phyloP scores from a whole-genome alignment of 1,284 basidiomycete species.

The Microbotryum lychnidis-dioicae region DNA sequence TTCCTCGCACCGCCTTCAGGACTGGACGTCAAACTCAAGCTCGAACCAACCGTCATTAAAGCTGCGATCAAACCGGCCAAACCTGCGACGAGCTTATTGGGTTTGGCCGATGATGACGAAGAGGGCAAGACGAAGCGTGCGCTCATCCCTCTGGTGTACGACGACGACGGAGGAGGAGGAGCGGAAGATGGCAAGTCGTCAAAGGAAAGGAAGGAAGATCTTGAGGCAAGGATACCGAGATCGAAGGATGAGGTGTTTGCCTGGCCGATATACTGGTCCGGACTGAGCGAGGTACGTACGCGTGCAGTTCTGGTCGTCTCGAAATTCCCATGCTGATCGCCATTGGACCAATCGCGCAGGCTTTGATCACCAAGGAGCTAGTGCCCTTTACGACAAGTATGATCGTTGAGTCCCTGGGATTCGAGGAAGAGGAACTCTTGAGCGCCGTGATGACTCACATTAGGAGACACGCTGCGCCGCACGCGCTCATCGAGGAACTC shows the following conservation, averaged over 20 bases:
- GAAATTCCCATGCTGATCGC: background rate
- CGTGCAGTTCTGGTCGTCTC: background rate
- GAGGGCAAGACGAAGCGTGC: conserved; percentile 35
- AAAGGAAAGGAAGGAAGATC: conserved; percentile 10
- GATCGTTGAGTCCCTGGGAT: conserved; percentile 37
- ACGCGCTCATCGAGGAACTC: conserved; percentile 37
- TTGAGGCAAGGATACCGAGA: conserved; percentile 33
- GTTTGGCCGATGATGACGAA: conserved; percentile 36
- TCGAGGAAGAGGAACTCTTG: conserved; percentile 37
- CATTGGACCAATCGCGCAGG: conserved; percentile 11
- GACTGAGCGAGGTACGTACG: conserved; percentile 33
- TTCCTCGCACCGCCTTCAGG: background rate
- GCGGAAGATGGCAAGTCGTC: conserved; percentile 26
- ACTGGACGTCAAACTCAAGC: conserved; percentile 22
- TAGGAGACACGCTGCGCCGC: conserved; percentile 32
- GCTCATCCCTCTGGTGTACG: conserved; percentile 37
- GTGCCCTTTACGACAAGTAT: conserved; percentile 34
- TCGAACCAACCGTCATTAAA: conserved; percentile 18
- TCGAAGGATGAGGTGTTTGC: conserved; percentile 33
- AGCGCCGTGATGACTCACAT: conserved; percentile 36
- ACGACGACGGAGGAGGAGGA: conserved; percentile 33
- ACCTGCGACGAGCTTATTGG: conserved; percentile 25
- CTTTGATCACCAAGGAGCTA: conserved; percentile 32
- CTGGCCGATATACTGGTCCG: conserved; percentile 33
- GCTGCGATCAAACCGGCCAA: conserved; percentile 12